These are phyloP conservation scores for Ganoderma meredithae DNA, from an alignment of 1,284 basidiomycete genomes.

Conservation along the genomic window DNA sequence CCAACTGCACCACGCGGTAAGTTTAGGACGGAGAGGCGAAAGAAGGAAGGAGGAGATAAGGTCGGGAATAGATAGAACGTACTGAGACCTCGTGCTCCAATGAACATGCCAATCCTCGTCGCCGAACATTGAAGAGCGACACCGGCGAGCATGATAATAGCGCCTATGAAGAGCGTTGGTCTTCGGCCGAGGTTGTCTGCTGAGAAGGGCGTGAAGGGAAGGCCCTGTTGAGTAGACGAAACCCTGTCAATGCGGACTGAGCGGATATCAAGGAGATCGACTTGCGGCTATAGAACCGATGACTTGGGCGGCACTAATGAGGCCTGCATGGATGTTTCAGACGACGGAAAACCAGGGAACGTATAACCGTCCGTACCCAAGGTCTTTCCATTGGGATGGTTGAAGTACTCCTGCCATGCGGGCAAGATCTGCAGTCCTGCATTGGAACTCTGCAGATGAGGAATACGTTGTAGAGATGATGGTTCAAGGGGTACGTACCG, in stretches of 20 bases:
- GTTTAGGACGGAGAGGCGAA: slow-evolving; percentile 18
- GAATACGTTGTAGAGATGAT: background rate
- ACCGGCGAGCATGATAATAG: slow-evolving; percentile 65
- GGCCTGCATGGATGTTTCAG: slow-evolving; percentile 45
- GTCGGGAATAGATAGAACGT: slow-evolving; percentile 36
- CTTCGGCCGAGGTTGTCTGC: slow-evolving; percentile 66
- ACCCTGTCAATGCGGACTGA: slow-evolving; percentile 11
- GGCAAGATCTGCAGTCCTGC: slow-evolving; percentile 70
- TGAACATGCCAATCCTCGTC: slow-evolving; percentile 57
- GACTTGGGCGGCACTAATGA: slow-evolving; percentile 68
- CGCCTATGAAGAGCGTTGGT: slow-evolving; percentile 62
- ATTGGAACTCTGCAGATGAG: background rate
- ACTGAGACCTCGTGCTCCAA: slow-evolving; percentile 65
- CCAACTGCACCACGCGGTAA: slow-evolving; percentile 53
- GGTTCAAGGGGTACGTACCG: slow-evolving; percentile 46
- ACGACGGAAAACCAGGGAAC: background rate
- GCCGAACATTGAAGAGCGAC: slow-evolving; percentile 62
- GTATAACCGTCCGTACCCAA: slow-evolving; percentile 50
- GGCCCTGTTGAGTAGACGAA: slow-evolving; percentile 45
- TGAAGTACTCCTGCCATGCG: slow-evolving; percentile 63
- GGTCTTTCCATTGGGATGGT: slow-evolving; percentile 56
- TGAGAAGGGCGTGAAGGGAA: slow-evolving; percentile 65
- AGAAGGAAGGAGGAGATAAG: background rate
- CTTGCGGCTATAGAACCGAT: slow-evolving; percentile 64
- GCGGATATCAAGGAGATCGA: slow-evolving; percentile 14